Evolutionary conservation across 345 rosid species (phyloP), one percentile per base, ranked within the genome.

Genomic region (Camelina laxa): DNA sequence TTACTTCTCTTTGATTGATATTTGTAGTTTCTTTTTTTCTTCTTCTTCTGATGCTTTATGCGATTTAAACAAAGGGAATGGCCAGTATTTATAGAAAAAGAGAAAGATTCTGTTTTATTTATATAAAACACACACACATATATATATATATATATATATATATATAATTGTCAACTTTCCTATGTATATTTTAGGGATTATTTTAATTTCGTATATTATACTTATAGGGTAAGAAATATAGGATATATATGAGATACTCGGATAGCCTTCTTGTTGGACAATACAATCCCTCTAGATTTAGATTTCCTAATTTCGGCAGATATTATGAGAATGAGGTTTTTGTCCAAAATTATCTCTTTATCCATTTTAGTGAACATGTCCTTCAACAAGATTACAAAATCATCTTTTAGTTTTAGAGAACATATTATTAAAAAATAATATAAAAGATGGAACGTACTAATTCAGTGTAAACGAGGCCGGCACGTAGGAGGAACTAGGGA

Each of bases 11-110:
- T 75, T 60, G 69, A 33, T 68, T 51, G 0, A 51, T 22, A 1
- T 16, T 51, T 15, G 6, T 30, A 53, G 21, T 69, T 62, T 68
- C 12, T 54, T 12, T 47, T 17, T 27, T 14, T 44, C 3, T 60
- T 60, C n/a, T 50, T 75, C 33, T 65, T 58, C 9, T 60, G 61
- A 53, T 69, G 57, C n/a, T 67, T 60, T 24, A 4, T 65, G 30
- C 38, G 50, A 75, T 0, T 68, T 75, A 9, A 55, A 44, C 51
- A 45, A 54, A n/a, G 9, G 38, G 57, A 63, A 63, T 33, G 44
- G 13, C 14, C 58, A 39, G 4, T 47, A 69, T 69, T 54, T 76
- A 69, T 76, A 76, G 70, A 44, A 44, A 57, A 53, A 22, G 30
- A 60, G 12, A n/a, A 12, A 44, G 17, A 62, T 62, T 54, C 22